These are phyloP conservation scores for Canavalia ensiformis DNA, from an alignment of 306 rosid genomes.

Conservation along the genomic window DNA sequence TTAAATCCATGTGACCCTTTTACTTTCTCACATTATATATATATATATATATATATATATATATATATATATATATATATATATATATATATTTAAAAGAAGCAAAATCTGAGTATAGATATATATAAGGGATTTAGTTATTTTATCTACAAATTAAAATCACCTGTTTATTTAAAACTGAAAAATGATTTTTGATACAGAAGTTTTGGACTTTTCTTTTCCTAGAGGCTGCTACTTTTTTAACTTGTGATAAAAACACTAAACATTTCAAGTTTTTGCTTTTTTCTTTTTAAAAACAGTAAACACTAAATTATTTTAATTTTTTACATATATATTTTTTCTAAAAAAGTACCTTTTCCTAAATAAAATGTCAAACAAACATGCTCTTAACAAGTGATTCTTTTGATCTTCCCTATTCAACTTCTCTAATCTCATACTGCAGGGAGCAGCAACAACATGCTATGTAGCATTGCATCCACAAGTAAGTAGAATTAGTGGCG, in stretches of 20 bases:
- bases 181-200: no score
- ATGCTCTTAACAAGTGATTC: neutral
- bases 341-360: neutral
- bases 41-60: no score
- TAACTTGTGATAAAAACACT: no score
- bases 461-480: slow-evolving; percentile 83
- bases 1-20: neutral
- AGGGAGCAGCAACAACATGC: slow-evolving; percentile 89
- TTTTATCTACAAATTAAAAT: neutral
- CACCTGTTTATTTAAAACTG: no score
- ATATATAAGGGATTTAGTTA: neutral
- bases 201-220: no score
- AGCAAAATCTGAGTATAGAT: no score
- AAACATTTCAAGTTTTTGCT: no score
- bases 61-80: no score
- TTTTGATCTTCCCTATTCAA: slow-evolving; percentile 10
- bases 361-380: neutral
- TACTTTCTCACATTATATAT: neutral
- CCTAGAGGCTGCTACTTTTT: neutral
- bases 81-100: no score
- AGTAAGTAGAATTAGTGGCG: slow-evolving; percentile 72
- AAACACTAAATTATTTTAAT: no score
- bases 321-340: no score
- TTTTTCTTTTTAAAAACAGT: no score
- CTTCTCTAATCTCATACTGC: slow-evolving; percentile 14